These are phyloP conservation scores for Paecilomyces sp. DNA, from an alignment of 2,329 filamentous ascomycete species.

Conservation along the genomic window DNA sequence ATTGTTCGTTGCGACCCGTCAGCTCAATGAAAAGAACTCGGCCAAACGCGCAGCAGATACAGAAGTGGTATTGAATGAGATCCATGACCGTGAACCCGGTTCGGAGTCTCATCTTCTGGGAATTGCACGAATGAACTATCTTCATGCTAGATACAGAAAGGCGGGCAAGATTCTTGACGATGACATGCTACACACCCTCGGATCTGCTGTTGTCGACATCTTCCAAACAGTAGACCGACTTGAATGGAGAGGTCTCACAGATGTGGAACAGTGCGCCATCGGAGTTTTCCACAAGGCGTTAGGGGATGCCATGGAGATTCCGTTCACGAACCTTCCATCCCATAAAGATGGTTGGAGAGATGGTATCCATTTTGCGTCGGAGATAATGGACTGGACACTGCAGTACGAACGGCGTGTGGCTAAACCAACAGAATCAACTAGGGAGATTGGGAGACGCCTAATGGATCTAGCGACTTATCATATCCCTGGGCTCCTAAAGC, in stretches of 20 bases:
- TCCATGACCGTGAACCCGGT: constrained; percentile 25
- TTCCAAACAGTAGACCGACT: constrained; percentile 51
- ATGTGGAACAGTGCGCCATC: constrained; percentile 58
- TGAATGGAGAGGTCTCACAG: constrained; percentile 55
- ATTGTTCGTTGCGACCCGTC: constrained; percentile 37
- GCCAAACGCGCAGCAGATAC: constrained; percentile 44
- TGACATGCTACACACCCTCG: constrained; percentile 54
- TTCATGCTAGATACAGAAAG: constrained; percentile 47
- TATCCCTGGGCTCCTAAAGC: neutral
- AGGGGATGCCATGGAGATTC: constrained; percentile 60
- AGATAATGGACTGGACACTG: constrained; percentile 6
- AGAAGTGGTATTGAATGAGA: constrained; percentile 35
- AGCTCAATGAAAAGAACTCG: constrained; percentile 35
- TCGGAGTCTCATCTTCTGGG: constrained; percentile 37
- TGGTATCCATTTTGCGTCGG: constrained; percentile 16
- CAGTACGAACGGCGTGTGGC: constrained; percentile 2
- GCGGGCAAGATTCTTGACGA: constrained; percentile 48
- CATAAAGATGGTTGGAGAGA: constrained; percentile 13
- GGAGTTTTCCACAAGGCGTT: constrained; percentile 55
- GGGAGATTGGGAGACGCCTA: neutral
- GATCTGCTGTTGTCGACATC: constrained; percentile 55
- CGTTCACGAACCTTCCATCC: constrained; percentile 14
- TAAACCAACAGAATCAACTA: constrained; percentile 4
- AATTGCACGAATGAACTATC: constrained; percentile 52
- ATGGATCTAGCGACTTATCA: neutral